Base-by-base conservation (phyloP, 768 basidiomycete genomes). In the Panellus pusillus region DNA sequence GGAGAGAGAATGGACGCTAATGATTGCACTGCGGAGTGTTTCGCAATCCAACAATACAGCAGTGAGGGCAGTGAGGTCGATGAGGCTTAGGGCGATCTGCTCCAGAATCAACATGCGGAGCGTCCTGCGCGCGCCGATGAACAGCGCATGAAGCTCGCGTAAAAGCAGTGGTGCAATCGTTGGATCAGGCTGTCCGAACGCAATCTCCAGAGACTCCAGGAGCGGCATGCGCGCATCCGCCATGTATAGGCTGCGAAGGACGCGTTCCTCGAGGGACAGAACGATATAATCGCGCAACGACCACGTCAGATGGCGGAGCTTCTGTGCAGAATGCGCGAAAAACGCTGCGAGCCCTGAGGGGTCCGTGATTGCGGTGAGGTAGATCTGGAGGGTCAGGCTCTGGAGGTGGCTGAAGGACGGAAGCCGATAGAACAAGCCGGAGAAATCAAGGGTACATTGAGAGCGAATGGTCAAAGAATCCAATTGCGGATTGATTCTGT, bases 1-100 rank as follows among this genome's bases (percentile, higher is more conserved):
- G 28, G 55, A 52, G 29, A 57, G 47, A 13, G 50, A 48, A 15
- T 35, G 46, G 6, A 52, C 31, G 36, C 55, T 52, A 46, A 57
- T n/a, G 11, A 46, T 57, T 17, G 52, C 13, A n/a, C 46, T 44
- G 28, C 38, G 46, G 45, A 57, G 50, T 6, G 17, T 38, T 13
- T 39, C 46, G 7, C 39, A 31, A 18, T 44, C 50, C 3, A 46
- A 45, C 24, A 57, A 44, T 2, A 24, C 37, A 8, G 55, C 37
- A 13, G 47, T 48, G 9, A 28, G 38, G 17, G 47, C 14, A n/a
- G 38, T 14, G 15, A 57, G 50, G 24, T 57, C 55, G 4, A 39
- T 1, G 20, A 42, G 19, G 9, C 47, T 57, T 6, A 57, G 55
- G 3, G 50, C 45, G 20, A 57, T 57, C 27, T 50, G 50, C 42